Percentiles rank a stretch among this genome's conserved stretches.
phyloP scores from a whole-genome alignment of 305 asterid genomes.

The Nicotiana rustica region DNA sequence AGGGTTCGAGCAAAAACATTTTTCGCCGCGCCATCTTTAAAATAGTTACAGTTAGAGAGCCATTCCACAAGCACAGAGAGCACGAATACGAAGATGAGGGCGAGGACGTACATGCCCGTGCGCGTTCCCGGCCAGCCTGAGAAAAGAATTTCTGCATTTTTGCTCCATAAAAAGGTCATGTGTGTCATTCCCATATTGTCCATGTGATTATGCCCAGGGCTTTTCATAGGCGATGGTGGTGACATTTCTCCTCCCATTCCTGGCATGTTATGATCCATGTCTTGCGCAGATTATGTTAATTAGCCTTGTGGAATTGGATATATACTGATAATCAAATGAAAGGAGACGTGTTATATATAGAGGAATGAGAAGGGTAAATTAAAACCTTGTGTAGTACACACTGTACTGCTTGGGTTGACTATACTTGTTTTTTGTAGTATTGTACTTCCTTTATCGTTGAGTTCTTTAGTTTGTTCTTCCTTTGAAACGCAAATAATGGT shows the following conservation, averaged over 20 bases:
- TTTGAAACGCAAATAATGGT: too few species aligned
- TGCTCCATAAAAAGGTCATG: constrained; percentile 93
- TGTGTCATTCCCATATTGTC: constrained; percentile 43
- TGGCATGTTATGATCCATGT: constrained; percentile 34
- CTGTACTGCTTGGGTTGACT: constrained; percentile 28
- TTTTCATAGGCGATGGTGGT: constrained; percentile 8
- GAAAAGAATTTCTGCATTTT: constrained; percentile 68
- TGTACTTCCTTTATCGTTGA: not conserved
- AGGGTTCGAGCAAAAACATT: constrained; percentile 54
- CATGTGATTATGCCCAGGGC: not conserved
- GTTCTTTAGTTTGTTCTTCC: too few species aligned
- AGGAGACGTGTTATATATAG: not conserved
- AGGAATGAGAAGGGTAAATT: not conserved
- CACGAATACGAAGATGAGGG: constrained; percentile 55
- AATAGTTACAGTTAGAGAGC: constrained; percentile 52
- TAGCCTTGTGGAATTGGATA: not conserved
- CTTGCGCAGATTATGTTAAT: not conserved
- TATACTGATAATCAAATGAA: not conserved
- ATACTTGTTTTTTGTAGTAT: not conserved
- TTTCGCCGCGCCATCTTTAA: constrained; percentile 41
- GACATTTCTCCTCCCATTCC: constrained; percentile 29
- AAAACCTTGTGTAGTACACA: constrained; percentile 5
- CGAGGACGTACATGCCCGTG: constrained; percentile 66
- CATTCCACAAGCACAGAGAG: constrained; percentile 64
- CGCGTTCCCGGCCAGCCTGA: constrained; percentile 79